These are phyloP conservation scores for Suillus discolor DNA, from an alignment of 768 basidiomycete genomes.

Conservation along the genomic window DNA sequence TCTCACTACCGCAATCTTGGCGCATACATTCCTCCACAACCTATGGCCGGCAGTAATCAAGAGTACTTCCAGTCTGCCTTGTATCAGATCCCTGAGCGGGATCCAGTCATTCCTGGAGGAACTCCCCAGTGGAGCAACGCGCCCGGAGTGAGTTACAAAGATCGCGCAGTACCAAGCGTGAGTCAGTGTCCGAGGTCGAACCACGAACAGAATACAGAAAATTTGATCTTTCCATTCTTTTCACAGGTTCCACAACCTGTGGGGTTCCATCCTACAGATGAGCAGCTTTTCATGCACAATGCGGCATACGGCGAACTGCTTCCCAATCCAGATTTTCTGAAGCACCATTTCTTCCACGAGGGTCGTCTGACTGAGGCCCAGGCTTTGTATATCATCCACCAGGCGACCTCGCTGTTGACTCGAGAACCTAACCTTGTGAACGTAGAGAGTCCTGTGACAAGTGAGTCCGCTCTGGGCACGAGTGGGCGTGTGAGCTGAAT, in stretches of 20 bases:
- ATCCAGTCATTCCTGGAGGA: constrained; percentile 29
- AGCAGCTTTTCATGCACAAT: constrained; percentile 65
- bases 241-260: constrained; percentile 72
- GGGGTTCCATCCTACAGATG: constrained; percentile 64
- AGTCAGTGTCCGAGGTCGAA: constrained; percentile 26
- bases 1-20: not conserved
- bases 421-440: constrained; percentile 85
- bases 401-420: constrained; percentile 64
- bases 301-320: constrained; percentile 50
- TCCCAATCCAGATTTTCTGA: constrained; percentile 80
- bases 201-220: constrained; percentile 10
- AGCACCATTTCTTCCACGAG: constrained; percentile 87
- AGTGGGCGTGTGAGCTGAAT: constrained; percentile 13
- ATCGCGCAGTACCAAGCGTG: constrained; percentile 32
- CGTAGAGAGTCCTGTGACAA: constrained; percentile 88
- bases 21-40: not conserved
- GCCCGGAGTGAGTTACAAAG: constrained; percentile 25
- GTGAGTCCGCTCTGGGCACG: constrained; percentile 46
- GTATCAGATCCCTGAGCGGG: constrained; percentile 32
- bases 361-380: constrained; percentile 83
- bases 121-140: constrained; percentile 25
- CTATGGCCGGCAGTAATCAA: constrained; percentile 13
- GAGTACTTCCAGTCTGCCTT: constrained; percentile 24
- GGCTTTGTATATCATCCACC: constrained; percentile 79
- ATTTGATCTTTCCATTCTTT: constrained; percentile 26